Evolutionary conservation across 2,329 filamentous ascomycete genomes (phyloP), one percentile per base, ranked within the genome.

Genomic region (Penicillium rolfsii): DNA sequence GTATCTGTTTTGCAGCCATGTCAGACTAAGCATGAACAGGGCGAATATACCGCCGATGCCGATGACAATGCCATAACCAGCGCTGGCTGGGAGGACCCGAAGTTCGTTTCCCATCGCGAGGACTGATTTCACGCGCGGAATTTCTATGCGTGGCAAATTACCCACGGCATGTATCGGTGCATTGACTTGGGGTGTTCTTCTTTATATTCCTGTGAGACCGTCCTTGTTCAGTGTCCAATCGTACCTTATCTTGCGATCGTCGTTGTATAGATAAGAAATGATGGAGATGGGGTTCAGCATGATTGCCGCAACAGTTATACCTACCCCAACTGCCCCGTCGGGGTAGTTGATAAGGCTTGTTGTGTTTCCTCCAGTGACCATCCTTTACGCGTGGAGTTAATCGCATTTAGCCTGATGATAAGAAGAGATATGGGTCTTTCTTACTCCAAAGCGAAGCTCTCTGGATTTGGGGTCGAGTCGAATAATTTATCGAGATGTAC

Each of bases 61-160:
- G n/a, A 82, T 77, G 14, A 84, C 78, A 60, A 77, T 79, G 63
- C 81, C 81, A 72, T 83, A 83, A 43, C 82, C 82, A 6, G 78
- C 79, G 11, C 79, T 79, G 1, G 75, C 72, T 43, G 67, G 61
- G 3, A 70, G 65, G 22, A 70, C 63, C 38, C 59, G 66, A 19
- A 70, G 60, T 3, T 61, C 63, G 48, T 45, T 45, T 9, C 41
- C 41, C 41, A 45, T 45, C 1, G 41, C 19, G 9, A 33, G 30
- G 30, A 8, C 9, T 33, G 30, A 33, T 33, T 8, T 33, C 9
- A 8, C 2, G 30, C 9, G 30, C 9, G 30, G 30, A 8, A 33
- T 33, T 2, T 33, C 7, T 33, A 33, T 6, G 2, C 9, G 30
- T 33, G 30, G 30, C 30, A 33, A 33, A 33, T 8, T 33, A 33